Base-by-base conservation (phyloP, 352 stramenopile species). In the Phytophthora pistaciae region DNA sequence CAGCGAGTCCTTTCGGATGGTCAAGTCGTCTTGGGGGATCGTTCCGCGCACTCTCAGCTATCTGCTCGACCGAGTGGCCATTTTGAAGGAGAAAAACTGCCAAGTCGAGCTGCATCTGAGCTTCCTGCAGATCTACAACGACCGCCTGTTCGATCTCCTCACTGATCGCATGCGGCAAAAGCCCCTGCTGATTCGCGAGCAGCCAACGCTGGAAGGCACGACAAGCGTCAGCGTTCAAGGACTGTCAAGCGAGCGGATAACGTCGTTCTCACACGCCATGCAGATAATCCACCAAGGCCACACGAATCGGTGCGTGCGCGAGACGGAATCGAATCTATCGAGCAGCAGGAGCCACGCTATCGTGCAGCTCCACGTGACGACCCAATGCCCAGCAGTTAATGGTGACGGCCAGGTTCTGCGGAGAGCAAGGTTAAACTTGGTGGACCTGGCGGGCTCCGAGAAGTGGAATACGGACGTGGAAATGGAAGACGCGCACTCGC, bases 91-190 rank as follows among this genome's bases (percentile, higher is more conserved):
- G 1, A 68, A 69, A 1, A 59, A 74, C 2, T 64, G 60, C 5
- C 53, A 70, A 20, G 75, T 93, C 13, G 59, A 85, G 21, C 53
- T 98, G 42, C 78, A 88, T 8, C 85, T 92, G 59, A 96, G 87
- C 63, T 98, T 98, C 63, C 69, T 98, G 23, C 95, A 98, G 72
- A 95, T 98, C 50, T 98, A 98, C 87, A 98, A 98, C 61, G 97
- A 98, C 62, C 84, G 83, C 11, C 91, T 98, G 14, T 95, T 93
- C 57, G 96, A 98, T 62, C 75, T 98, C 11, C 78, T 98, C 44
- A 90, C 83, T 0, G 87, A 94, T 54, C 80, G 81, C 0, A 78
- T 79, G 50, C 68, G 83, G 16, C 84, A 94, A 21, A 91, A 90
- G 27, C 87, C 88, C n/a, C 72, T 96, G 18, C 57, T 91, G 21